Conservation (phyloP, 306 rosid genomes). For the Cicer judaicum region DNA sequence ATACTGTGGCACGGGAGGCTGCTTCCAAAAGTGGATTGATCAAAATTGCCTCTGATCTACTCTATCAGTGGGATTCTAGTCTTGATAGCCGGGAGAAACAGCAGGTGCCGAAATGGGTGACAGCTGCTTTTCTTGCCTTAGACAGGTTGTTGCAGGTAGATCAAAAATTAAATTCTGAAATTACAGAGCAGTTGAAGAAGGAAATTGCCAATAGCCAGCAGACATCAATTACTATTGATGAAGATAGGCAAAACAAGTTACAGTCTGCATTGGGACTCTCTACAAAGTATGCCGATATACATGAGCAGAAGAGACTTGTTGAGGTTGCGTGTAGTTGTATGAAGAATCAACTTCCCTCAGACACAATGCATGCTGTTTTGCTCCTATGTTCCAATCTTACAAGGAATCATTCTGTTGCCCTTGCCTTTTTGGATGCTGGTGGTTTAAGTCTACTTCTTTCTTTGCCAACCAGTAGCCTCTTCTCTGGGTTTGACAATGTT, state of each 20-base stretch:
- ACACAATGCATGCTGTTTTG: conserved; percentile 93
- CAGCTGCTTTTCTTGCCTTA: conserved; percentile 89
- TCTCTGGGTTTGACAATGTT: conserved; percentile 94
- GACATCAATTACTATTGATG: conserved; percentile 75
- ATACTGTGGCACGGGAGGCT: conserved; percentile 79
- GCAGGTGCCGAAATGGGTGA: conserved; percentile 91
- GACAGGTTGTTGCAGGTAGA: conserved; percentile 95
- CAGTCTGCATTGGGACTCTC: conserved; percentile 81
- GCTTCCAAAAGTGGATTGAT: conserved; percentile 80
- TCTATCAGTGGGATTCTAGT: conserved; percentile 80
- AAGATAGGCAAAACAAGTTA: conserved; percentile 80
- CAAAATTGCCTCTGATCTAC: conserved; percentile 78
- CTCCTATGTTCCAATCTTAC: conserved; percentile 96
- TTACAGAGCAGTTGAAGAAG: conserved; percentile 82
- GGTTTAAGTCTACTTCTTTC: conserved; percentile 86
- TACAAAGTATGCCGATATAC: conserved; percentile 66
- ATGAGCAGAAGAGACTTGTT: conserved; percentile 86
- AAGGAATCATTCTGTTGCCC: conserved; percentile 82
- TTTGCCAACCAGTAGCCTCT: conserved; percentile 92
- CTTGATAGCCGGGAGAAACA: conserved; percentile 55
- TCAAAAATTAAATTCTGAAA: conserved; percentile 81
- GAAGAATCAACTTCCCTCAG: conserved; percentile 85
- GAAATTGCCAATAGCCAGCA: conserved; percentile 61
- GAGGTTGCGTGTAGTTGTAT: conserved; percentile 93
- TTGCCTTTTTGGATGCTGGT: conserved; percentile 85